Evolutionary conservation across 441 rosid species (phyloP), one percentile per base, ranked within the genome.

Genomic region (Hypseocharis bilobata): DNA sequence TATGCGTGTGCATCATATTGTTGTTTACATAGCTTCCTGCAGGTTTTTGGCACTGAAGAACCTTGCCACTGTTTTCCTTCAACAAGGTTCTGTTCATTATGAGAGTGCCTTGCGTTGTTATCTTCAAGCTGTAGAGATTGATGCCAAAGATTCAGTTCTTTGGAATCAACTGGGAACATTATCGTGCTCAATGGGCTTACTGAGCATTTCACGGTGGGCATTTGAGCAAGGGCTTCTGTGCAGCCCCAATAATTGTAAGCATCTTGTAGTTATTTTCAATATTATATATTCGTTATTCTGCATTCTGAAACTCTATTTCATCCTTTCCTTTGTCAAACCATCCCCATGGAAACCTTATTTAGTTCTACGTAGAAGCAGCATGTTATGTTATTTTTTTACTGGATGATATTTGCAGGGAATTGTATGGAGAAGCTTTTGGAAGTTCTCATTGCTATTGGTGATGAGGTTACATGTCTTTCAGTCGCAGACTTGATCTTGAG

Each of bases 391-490:
- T 22, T 57, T 52, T 56, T 60, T 47, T 32, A 8, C 11, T 36
- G 69, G 69, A 60, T 51, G 6, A 60, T 40, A 32, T 45, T 14
- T 74, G 74, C 84, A 94, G 97, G 99, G 99, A 94, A 88, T 80
- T 94, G 96, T 83, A 91, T 91, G 99, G 99, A 91, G 88, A 94
- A 94, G 78, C 86, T 94, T 66, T 76, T 94, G 78, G 99, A 94
- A 85, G 89, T 94, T 78, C 96, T 94, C 74, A 91, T 94, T 78
- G 96, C 99, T 71, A 86, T 94, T 69, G 88, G 99, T 75, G 99
- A 94, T 77, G 98, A 94, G 84, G 98, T 89, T 69, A 85, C 99
- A 60, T 94, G 99, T 72, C 91, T 94, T 64, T 84, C 98, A 66
- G 87, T 94, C 52, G 92, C 96, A 60, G 92, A 91, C 65, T 79